Evolutionary conservation across 192 early-diverging fungal genomes (phyloP), one percentile per base, ranked within the genome.

Genomic region (Backusella macrospora): DNA sequence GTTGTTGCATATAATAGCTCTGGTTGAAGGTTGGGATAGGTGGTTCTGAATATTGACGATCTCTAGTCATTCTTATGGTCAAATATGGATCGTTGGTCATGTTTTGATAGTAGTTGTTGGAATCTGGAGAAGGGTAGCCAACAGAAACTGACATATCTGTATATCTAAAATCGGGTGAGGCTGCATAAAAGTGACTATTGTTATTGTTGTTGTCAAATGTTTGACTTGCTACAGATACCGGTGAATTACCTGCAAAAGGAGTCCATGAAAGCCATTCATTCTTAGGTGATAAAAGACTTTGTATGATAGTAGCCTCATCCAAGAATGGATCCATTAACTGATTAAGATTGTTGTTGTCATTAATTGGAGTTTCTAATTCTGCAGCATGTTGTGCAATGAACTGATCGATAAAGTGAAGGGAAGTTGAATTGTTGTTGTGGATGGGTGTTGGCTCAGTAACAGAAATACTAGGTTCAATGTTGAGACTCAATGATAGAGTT

Each of bases 11-110:
- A 26, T 13, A 59, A 26, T 59, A 69, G 21, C 45, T 18, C 16
- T 29, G 21, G 2, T 29, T 10, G 2, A 16, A 42, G 26, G 67
- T 44, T 52, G 55, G 65, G 26, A 59, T 68, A 4, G 73, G 73
- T 66, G 73, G 73, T 23, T 74, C 73, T 7, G 73, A 74, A 6
- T 62, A 43, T 42, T 66, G 73, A 29, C 73, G 48, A 13, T 26
- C 52, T 59, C 52, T 59, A 12, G 23, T 59, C 18, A 59, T 59
- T 59, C 52, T 59, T 18, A 26, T 4, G 21, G 48, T 0, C 65
- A 66, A 48, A 12, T n/a, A 13, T 37, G 34, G 37, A 34, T 37
- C 15, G n/a, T 65, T 40, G 8, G n/a, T 8, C 37, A 65, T 65
- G 15, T 39, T 65, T 65, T 40, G 34, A 15, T 65, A 29, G 15